Evolutionary conservation across 768 basidiomycete species (phyloP), one percentile per base, ranked within the genome.

Genomic region (Lentinula edodes): DNA sequence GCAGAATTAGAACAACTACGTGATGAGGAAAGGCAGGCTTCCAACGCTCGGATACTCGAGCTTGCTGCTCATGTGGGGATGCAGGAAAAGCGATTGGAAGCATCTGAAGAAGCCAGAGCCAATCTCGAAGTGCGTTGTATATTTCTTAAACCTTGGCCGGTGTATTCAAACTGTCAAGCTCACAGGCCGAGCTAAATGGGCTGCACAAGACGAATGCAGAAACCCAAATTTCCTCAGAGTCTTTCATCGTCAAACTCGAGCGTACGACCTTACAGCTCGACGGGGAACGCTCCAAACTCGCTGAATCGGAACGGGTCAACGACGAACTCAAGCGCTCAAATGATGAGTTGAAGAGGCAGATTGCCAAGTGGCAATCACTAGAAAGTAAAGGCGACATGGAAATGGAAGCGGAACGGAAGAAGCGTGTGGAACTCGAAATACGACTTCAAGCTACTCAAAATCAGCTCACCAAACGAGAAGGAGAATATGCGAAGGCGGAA

Each of bases 311-410:
- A 62, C 79, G 78, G 50, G 68, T 76, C 38, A 81, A 85, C 58
- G 80, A 83, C 45, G 87, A 89, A 43, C 77, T 84, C 23, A 81
- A 83, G 62, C 81, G 84, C 6, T 78, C 78, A 9, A 81, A 80
- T 52, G 72, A 73, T 5, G 81, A 87, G 45, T 74, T 90, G 41
- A 79, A 81, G 54, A 79, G 80, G 15, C 90, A 92, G 65, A 73
- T 91, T 8, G 81, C 82, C 45, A 83, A 86, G 67, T 90, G 88
- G 88, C 79, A 88, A 66, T 79, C 71, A 32, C 71, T 90, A 16
- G 90, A 91, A 66, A 84, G 75, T 32, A 85, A 83, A 52, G 88
- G 84, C 52, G 84, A 80, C 10, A 81, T 76, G 16, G 85, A 88
- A 36, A 75, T 80, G 8, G 88, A 87, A 57, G 70, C 73, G 6